These are phyloP conservation scores for Sporothrix luriei DNA, from an alignment of 2,329 filamentous ascomycete species.

Conservation along the genomic window DNA sequence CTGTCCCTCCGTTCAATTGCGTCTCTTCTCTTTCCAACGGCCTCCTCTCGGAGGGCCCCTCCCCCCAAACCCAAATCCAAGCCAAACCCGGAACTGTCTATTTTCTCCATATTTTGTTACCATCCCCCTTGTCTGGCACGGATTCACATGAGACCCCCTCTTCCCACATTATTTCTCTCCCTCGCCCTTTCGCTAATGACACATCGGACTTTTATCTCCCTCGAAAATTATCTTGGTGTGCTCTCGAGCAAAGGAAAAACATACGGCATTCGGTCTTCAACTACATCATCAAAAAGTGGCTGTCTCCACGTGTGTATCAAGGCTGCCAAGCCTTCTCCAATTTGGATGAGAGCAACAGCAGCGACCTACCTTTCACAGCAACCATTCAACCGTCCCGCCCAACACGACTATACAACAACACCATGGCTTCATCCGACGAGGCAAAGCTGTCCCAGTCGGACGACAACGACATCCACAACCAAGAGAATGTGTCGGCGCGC, in stretches of 20 bases:
- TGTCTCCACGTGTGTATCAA: slow-evolving; percentile 13
- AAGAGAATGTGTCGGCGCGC: slow-evolving; percentile 45
- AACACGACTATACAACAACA: background rate
- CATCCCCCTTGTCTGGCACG: background rate
- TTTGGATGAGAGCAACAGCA: slow-evolving; percentile 5
- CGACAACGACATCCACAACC: slow-evolving; percentile 40
- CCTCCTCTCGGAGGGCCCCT: background rate
- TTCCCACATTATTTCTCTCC: background rate
- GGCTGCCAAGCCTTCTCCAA: slow-evolving; percentile 28
- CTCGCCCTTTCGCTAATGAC: background rate
- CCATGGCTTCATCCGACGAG: slow-evolving; percentile 31
- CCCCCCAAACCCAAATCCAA: slow-evolving; percentile 6
- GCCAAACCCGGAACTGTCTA: background rate
- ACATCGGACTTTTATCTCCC: slow-evolving; percentile 23
- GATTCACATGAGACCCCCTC: background rate
- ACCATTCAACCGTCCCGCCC: background rate
- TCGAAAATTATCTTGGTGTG: background rate
- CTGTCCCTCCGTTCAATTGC: slow-evolving; percentile 11
- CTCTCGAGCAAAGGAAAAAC: slow-evolving; percentile 3
- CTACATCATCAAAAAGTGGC: slow-evolving; percentile 5
- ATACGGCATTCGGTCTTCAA: background rate
- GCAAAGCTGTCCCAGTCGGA: slow-evolving; percentile 32
- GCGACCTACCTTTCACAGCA: background rate
- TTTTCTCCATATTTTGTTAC: slow-evolving; percentile 24
- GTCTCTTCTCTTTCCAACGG: background rate